phyloP scores from a whole-genome alignment of 805 yeast genomes.

The Starmerella etchellsii region DNA sequence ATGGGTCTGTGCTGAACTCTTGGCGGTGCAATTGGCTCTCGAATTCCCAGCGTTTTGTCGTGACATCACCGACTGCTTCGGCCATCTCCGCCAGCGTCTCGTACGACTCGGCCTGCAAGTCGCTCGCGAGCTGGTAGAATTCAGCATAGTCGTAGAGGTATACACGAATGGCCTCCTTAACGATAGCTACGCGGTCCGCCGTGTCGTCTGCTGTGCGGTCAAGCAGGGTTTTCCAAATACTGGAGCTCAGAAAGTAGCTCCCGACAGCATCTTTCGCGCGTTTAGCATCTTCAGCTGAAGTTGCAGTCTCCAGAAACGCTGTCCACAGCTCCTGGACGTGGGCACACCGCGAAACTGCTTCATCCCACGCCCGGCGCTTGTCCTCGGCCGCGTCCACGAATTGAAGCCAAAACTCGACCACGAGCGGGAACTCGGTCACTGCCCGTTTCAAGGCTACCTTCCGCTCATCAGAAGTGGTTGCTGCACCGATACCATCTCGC shows the following conservation, averaged over 20 bases:
- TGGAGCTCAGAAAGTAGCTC: slow-evolving; percentile 58
- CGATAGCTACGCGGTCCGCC: slow-evolving; percentile 26
- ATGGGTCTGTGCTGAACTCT: slow-evolving; percentile 42
- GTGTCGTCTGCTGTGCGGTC: slow-evolving; percentile 28
- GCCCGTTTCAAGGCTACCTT: slow-evolving; percentile 16
- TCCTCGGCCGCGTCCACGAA: slow-evolving; percentile 18
- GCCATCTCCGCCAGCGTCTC: slow-evolving; percentile 18
- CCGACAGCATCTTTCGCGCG: slow-evolving; percentile 46
- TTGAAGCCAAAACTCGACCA: slow-evolving; percentile 34
- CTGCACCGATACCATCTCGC: not conserved
- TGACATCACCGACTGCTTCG: slow-evolving; percentile 36
- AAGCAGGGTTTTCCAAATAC: slow-evolving; percentile 70
- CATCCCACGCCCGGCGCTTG: slow-evolving; percentile 14
- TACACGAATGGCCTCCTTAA: slow-evolving; percentile 26
- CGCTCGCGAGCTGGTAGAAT: slow-evolving; percentile 40
- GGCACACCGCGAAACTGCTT: slow-evolving; percentile 24
- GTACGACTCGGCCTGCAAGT: slow-evolving; percentile 1
- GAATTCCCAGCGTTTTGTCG: slow-evolving; percentile 56
- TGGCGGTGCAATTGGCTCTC: slow-evolving; percentile 54
- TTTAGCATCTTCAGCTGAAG: slow-evolving; percentile 29
- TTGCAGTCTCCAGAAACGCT: slow-evolving; percentile 26
- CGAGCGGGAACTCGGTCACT: slow-evolving; percentile 28
- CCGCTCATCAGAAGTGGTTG: not conserved
- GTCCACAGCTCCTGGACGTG: slow-evolving; percentile 25
- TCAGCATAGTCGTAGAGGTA: slow-evolving; percentile 84